Conservation (phyloP, 2,329 filamentous ascomycete genomes). For the Trichoderma brevicompactum region DNA sequence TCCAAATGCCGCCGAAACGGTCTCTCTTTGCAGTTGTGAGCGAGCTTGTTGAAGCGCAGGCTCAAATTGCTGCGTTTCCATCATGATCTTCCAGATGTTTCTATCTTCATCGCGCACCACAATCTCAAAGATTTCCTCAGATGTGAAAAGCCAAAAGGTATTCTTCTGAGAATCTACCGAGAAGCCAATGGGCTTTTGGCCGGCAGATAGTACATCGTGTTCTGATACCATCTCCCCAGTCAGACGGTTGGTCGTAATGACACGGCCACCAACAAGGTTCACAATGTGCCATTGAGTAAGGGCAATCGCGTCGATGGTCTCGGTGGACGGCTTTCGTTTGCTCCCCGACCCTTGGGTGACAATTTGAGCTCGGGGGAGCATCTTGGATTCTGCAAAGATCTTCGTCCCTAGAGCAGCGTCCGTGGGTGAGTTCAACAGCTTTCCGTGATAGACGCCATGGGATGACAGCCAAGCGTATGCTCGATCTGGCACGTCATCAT, state of each 20-base stretch:
- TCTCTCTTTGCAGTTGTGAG: conserved; percentile 81
- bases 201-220: conserved; percentile 79
- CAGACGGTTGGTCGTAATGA: conserved; percentile 85
- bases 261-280: conserved; percentile 76
- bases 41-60: conserved; percentile 83
- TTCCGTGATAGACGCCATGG: conserved; percentile 87
- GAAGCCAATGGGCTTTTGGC: conserved; percentile 80
- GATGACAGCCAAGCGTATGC: conserved; percentile 90
- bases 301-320: conserved; percentile 77
- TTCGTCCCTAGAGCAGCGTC: conserved; percentile 69
- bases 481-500: conserved; percentile 68
- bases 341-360: conserved; percentile 67
- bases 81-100: conserved; percentile 93
- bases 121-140: conserved; percentile 90
- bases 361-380: conserved; percentile 75
- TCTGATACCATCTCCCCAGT: conserved; percentile 87
- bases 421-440: conserved; percentile 65
- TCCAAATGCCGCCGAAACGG: conserved; percentile 87
- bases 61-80: conserved; percentile 85
- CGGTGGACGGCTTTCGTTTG: conserved; percentile 68
- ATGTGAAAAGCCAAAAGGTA: conserved; percentile 96
- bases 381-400: conserved; percentile 77
- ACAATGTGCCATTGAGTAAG: conserved; percentile 95
- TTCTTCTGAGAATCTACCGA: conserved; percentile 92
- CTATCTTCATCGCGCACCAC: conserved; percentile 87